These are phyloP conservation scores for Tulasnella sp. DNA, from an alignment of 768 basidiomycete genomes.

Conservation along the genomic window DNA sequence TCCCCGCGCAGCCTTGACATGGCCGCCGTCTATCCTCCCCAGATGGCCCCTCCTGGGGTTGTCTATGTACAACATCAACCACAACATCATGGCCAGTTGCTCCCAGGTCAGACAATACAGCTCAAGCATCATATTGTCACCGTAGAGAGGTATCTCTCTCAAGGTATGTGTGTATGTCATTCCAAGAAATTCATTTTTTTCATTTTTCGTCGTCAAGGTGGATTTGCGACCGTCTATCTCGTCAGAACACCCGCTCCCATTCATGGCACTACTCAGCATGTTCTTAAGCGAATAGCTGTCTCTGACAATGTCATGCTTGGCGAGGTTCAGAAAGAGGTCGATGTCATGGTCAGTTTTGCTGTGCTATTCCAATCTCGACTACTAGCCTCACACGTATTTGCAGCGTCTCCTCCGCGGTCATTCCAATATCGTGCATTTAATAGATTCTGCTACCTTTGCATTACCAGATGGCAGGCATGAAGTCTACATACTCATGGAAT, in stretches of 20 bases:
- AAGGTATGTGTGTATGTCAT: constrained; percentile 43
- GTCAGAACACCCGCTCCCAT: constrained; percentile 78
- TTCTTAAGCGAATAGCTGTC: constrained; percentile 92
- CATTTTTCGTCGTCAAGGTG: constrained; percentile 42
- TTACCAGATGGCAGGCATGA: constrained; percentile 77
- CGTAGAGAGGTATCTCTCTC: constrained; percentile 88
- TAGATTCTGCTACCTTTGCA: constrained; percentile 86
- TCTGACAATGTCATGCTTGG: constrained; percentile 77
- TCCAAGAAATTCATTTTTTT: not conserved
- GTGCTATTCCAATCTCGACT: not conserved
- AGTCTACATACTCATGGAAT: constrained; percentile 99
- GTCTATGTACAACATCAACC: constrained; percentile 15
- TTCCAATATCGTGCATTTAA: constrained; percentile 89
- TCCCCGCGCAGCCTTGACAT: no score
- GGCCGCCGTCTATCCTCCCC: no score
- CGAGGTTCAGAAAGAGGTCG: constrained; percentile 95
- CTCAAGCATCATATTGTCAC: constrained; percentile 85
- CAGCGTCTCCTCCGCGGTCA: constrained; percentile 86
- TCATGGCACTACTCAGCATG: constrained; percentile 86
- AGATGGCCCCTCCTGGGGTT: no score
- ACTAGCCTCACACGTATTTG: constrained; percentile 17
- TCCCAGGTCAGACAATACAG: constrained; percentile 67
- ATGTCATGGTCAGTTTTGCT: constrained; percentile 70
- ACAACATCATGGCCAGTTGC: constrained; percentile 28
- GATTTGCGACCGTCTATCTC: constrained; percentile 96